A percentile compares a stretch with the other conserved stretches of the same genome.
Conservation (phyloP, 2,329 filamentous ascomycete genomes). For the Zasmidium angulare region DNA sequence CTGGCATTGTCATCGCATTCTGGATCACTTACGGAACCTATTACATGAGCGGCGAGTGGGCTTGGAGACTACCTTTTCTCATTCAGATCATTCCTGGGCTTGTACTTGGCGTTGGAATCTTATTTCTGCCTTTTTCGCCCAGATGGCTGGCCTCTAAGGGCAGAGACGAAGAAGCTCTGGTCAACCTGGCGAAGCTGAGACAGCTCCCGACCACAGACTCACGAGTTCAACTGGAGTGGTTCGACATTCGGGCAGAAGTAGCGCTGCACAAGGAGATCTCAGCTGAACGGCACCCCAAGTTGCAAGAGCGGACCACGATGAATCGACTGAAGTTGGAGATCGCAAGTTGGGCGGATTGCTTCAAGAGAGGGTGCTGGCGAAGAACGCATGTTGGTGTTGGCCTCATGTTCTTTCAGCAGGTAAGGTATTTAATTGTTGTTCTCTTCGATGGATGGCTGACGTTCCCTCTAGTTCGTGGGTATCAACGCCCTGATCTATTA, state of each 20-base stretch:
- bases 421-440: conserved; percentile 34
- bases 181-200: conserved; percentile 31
- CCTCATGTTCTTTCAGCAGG: conserved; percentile 60
- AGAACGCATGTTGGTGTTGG: conserved; percentile 53
- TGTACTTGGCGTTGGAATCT: conserved; percentile 32
- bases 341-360: conserved; percentile 48
- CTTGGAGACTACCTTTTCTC: conserved; percentile 50
- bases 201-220: conserved; percentile 48
- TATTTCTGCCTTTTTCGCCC: conserved; percentile 37
- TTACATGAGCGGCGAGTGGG: conserved; percentile 47
- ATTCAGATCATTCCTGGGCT: conserved; percentile 45
- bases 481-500: conserved; percentile 52
- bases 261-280: conserved; percentile 50
- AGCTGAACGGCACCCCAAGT: conserved; percentile 38
- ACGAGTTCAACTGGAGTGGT: conserved; percentile 54
- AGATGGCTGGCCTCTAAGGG: conserved; percentile 35
- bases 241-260: conserved; percentile 55
- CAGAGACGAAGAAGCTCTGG: conserved; percentile 32
- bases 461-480: conserved; percentile 36
- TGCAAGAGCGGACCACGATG: conserved; percentile 26
- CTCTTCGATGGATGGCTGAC: background rate
- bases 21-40: conserved; percentile 58
- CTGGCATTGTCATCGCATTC: conserved; percentile 52
- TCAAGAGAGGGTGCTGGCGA: conserved; percentile 46
- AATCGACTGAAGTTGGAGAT: conserved; percentile 46